Evolutionary conservation across 2,329 filamentous ascomycete species (phyloP).

Genomic region (Monilinia fructigena): DNA sequence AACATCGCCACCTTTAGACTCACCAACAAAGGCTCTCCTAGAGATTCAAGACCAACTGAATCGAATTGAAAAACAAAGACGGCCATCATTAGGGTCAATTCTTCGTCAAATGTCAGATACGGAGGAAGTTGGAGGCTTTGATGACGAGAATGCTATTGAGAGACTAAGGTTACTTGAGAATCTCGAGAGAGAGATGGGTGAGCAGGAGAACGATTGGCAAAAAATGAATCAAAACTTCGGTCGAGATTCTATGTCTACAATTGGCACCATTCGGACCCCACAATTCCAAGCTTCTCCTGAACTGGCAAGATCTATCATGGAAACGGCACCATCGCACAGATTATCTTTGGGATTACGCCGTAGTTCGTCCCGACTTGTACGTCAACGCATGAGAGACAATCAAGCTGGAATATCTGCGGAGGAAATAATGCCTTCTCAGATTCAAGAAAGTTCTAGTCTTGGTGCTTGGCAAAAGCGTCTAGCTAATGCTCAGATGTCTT

Average conservation of each 20-base stretch:
- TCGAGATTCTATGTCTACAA: slow-evolving; percentile 37
- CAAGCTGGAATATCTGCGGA: slow-evolving; percentile 34
- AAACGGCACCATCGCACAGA: slow-evolving; percentile 34
- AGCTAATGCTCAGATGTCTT: slow-evolving; percentile 48
- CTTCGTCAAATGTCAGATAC: slow-evolving; percentile 32
- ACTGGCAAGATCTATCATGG: slow-evolving; percentile 19
- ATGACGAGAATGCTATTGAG: slow-evolving; percentile 23
- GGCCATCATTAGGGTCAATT: slow-evolving; percentile 35
- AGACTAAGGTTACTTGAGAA: slow-evolving; percentile 51
- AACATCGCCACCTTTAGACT: slow-evolving; percentile 36
- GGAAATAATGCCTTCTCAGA: slow-evolving; percentile 33
- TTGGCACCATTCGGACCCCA: slow-evolving; percentile 35
- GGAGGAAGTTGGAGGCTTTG: slow-evolving; percentile 3
- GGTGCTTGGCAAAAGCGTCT: slow-evolving; percentile 48
- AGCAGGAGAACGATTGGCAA: slow-evolving; percentile 60
- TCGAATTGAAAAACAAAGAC: slow-evolving; percentile 36
- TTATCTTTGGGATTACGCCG: slow-evolving; percentile 44
- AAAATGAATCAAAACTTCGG: slow-evolving; percentile 53
- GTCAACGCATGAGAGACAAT: slow-evolving; percentile 42
- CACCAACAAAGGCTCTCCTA: slow-evolving; percentile 35
- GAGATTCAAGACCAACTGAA: slow-evolving; percentile 40
- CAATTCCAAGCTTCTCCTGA: slow-evolving; percentile 34
- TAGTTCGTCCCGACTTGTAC: slow-evolving; percentile 42
- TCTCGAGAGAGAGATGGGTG: slow-evolving; percentile 61
- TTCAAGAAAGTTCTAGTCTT: slow-evolving; percentile 41